Conservation (phyloP, 2,329 filamentous ascomycete species). For the Pseudocercospora macadamiae region DNA sequence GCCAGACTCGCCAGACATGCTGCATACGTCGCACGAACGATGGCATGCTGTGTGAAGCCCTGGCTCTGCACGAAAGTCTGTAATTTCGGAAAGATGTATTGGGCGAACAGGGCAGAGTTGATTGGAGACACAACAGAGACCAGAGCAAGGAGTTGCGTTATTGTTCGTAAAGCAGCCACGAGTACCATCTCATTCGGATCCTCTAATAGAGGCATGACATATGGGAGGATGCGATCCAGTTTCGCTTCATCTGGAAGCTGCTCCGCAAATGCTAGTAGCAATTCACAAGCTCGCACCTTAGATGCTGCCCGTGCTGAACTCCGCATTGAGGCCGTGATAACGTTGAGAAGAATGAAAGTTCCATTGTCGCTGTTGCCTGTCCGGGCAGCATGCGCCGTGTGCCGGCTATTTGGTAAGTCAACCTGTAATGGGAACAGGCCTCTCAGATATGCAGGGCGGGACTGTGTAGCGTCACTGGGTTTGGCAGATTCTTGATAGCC, state of each 20-base stretch:
- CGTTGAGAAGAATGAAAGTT: constrained; percentile 85
- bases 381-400: constrained; percentile 64
- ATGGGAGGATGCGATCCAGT: constrained; percentile 88
- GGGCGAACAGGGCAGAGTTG: constrained; percentile 68
- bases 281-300: constrained; percentile 83
- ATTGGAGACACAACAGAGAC: constrained; percentile 83
- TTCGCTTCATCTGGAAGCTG: constrained; percentile 93
- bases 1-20: constrained; percentile 89
- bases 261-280: constrained; percentile 89
- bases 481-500: constrained; percentile 65
- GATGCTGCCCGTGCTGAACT: constrained; percentile 89
- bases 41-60: constrained; percentile 53
- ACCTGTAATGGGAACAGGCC: constrained; percentile 77
- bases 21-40: constrained; percentile 89
- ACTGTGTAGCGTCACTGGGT: constrained; percentile 35
- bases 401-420: constrained; percentile 83
- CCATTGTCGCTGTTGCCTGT: constrained; percentile 77
- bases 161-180: constrained; percentile 79
- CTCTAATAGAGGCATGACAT: constrained; percentile 78
- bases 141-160: constrained; percentile 85
- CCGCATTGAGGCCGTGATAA: constrained; percentile 84
- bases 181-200: constrained; percentile 85
- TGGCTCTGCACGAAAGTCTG: constrained; percentile 59
- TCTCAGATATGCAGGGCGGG: constrained; percentile 50
- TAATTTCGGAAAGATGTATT: constrained; percentile 65